Evolutionary conservation across 352 stramenopile genomes (phyloP), one percentile per base, ranked within the genome.

Genomic region (Pythium pyrilobum): DNA sequence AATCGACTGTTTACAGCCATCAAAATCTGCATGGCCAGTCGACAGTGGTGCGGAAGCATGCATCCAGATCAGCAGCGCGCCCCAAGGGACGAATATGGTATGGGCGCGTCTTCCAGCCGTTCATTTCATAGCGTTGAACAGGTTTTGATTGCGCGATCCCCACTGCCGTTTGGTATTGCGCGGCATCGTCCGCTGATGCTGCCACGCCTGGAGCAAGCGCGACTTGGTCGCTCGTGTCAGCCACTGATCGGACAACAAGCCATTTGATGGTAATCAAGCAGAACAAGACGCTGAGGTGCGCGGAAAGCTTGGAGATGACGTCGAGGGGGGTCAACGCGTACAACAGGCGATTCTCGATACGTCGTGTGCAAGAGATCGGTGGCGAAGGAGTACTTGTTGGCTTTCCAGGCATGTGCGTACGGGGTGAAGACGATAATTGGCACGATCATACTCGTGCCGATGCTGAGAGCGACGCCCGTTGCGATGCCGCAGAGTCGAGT

Each of bases 371-470:
- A 74, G 5, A 45, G 32, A 16, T 56, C 57, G 2, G 18, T 54
- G 25, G 37, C 54, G 10, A 43, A 29, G 27, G 60, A 42, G 16
- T 64, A 66, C 20, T 48, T 32, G 1, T 38, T n/a, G n/a, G n/a
- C n/a, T n/a, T n/a, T n/a, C n/a, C n/a, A n/a, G 27, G 27, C 37
- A 49, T 28, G 2, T 8, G 48, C 42, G 39, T 74, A 74, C n/a
- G 62, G 57, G 25, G 50, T 13, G 45, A 74, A 59, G 29, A 71
- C 43, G 10, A 47, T 48, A 24, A 63, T 6, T 8, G 58, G 62
- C 0, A 74, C 16, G 0, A 59, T 12, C 39, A 74, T 60, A 10
- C n/a, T n/a, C n/a, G n/a, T n/a, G n/a, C n/a, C n/a, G n/a, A n/a
- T n/a, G n/a, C n/a, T 7, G 47, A 54, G 1, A 42, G 32, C 18